A percentile compares a stretch with the other conserved stretches of the same genome.
Conservation (phyloP, 1,284 basidiomycete genomes). For the Boletus albobrunnescens region DNA sequence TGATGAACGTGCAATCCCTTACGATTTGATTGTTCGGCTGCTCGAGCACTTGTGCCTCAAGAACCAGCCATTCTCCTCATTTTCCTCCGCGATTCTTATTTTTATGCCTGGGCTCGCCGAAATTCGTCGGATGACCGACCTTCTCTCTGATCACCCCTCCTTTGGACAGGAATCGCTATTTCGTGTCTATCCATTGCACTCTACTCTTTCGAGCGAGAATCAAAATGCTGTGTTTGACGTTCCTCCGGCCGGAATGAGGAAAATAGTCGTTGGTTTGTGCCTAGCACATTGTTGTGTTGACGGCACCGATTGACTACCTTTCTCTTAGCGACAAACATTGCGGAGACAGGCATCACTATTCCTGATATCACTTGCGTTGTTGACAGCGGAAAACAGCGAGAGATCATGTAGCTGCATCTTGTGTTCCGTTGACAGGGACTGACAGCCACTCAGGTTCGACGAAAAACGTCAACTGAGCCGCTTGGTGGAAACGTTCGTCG, state of each 20-base stretch:
- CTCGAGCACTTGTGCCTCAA: slow-evolving; percentile 86
- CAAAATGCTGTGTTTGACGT: slow-evolving; percentile 90
- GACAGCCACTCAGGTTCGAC: slow-evolving; percentile 66
- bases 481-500: slow-evolving; percentile 89
- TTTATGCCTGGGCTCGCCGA: slow-evolving; percentile 95
- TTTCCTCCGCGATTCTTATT: slow-evolving; percentile 82
- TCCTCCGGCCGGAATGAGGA: slow-evolving; percentile 75
- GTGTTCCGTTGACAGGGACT: slow-evolving; percentile 4
- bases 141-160: slow-evolving; percentile 69
- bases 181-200: slow-evolving; percentile 89
- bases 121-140: slow-evolving; percentile 86
- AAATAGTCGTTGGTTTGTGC: slow-evolving; percentile 83
- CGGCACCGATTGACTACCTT: slow-evolving; percentile 60
- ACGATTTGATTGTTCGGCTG: slow-evolving; percentile 84
- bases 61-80: slow-evolving; percentile 48
- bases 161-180: slow-evolving; percentile 73
- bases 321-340: slow-evolving; percentile 52
- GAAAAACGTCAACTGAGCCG: slow-evolving; percentile 97
- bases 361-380: slow-evolving; percentile 98
- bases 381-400: slow-evolving; percentile 90
- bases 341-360: slow-evolving; percentile 95
- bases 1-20: slow-evolving; percentile 88
- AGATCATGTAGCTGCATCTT: slow-evolving; percentile 65
- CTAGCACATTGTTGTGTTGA: slow-evolving; percentile 42
- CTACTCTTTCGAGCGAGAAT: slow-evolving; percentile 85